Evolutionary conservation across 352 stramenopile genomes (phyloP).

Genomic region (Phytophthora pisi): DNA sequence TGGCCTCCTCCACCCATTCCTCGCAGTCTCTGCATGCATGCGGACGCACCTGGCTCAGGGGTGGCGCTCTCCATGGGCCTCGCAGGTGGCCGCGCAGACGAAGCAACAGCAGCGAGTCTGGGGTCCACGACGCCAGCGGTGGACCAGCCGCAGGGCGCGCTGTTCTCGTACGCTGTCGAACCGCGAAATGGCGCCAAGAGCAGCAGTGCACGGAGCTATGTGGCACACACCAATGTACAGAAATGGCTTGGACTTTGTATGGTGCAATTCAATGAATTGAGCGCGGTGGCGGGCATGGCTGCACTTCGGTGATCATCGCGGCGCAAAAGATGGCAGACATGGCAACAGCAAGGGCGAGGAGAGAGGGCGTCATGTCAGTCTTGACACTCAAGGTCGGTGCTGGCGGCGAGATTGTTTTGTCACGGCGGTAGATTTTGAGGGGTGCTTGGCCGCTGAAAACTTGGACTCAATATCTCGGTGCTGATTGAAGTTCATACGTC

Average conservation of each 20-base stretch:
- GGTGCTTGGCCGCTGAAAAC: no score
- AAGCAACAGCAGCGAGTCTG: not conserved
- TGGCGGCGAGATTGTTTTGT: no score
- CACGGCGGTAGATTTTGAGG: no score
- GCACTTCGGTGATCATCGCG: not conserved
- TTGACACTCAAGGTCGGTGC: not conserved
- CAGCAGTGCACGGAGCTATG: slow-evolving; percentile 21
- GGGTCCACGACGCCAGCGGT: not conserved
- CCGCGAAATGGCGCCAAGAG: slow-evolving; percentile 33
- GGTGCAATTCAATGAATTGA: slow-evolving; percentile 64
- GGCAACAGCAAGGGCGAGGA: not conserved
- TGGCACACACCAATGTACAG: slow-evolving; percentile 36
- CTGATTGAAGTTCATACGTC: no score
- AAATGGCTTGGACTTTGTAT: slow-evolving; percentile 51
- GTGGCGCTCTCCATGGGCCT: slow-evolving; percentile 22
- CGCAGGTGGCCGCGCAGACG: not conserved
- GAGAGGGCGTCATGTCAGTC: not conserved
- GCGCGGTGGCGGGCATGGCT: slow-evolving; percentile 15
- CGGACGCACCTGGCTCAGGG: slow-evolving; percentile 17
- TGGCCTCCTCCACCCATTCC: slow-evolving; percentile 4
- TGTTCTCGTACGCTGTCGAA: slow-evolving; percentile 21
- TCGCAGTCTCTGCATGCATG: not conserved
- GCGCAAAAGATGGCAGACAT: not conserved
- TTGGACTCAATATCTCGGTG: no score
- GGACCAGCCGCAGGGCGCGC: slow-evolving; percentile 6